Percentiles rank a stretch among this genome's conserved stretches.
phyloP scores from a whole-genome alignment of 495 filamentous ascomycete species.

The Penicillium coprophilum region DNA sequence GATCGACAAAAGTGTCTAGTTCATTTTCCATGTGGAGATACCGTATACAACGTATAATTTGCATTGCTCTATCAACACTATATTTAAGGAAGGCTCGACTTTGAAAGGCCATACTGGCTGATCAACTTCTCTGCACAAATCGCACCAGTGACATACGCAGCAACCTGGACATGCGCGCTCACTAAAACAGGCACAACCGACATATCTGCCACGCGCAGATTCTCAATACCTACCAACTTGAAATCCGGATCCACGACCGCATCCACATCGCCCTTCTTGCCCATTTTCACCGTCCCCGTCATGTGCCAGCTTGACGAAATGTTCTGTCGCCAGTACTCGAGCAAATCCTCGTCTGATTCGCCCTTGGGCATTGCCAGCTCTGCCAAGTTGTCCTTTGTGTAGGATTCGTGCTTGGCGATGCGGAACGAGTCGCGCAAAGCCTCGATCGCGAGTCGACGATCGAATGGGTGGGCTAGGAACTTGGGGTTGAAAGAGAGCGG shows the following conservation, averaged over 20 bases:
- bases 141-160: constrained; percentile 29
- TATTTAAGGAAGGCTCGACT: not conserved
- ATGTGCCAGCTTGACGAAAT: constrained; percentile 43
- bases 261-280: constrained; percentile 29
- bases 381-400: constrained; percentile 27
- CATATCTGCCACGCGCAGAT: constrained; percentile 59
- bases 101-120: constrained; percentile 20
- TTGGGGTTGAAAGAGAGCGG: constrained; percentile 54
- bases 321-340: constrained; percentile 47
- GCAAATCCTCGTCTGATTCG: constrained; percentile 53
- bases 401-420: constrained; percentile 23
- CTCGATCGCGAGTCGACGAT: constrained; percentile 54
- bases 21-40: not conserved
- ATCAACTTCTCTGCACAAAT: constrained; percentile 29
- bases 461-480: constrained; percentile 55
- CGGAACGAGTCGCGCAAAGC: constrained; percentile 47
- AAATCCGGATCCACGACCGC: constrained; percentile 53
- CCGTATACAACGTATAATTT: not conserved
- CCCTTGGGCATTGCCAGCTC: constrained; percentile 43
- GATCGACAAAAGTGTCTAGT: not conserved
- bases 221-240: constrained; percentile 50
- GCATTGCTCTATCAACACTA: not conserved
- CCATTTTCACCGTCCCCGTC: constrained; percentile 60
- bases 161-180: constrained; percentile 30
- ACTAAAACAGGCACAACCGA: constrained; percentile 54